These are phyloP conservation scores for Suillus paluster DNA, from an alignment of 768 basidiomycete genomes.

Conservation along the genomic window DNA sequence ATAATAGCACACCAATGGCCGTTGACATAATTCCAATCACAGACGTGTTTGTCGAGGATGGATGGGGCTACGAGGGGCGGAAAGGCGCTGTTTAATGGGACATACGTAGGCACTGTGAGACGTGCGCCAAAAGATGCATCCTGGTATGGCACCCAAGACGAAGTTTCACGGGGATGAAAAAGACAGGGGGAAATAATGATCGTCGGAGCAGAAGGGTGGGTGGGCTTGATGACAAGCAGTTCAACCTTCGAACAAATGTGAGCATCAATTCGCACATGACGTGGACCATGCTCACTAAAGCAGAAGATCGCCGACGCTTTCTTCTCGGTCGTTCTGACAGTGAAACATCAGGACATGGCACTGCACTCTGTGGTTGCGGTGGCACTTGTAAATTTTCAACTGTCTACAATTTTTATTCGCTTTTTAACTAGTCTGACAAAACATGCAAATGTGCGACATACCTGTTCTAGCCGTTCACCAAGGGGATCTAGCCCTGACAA, in stretches of 20 bases:
- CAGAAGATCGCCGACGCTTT: conserved; percentile 18
- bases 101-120: conserved; percentile 54
- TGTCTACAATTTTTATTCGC: background rate
- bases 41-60: conserved; percentile 31
- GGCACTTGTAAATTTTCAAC: background rate
- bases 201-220: conserved; percentile 46
- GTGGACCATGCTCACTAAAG: conserved; percentile 8
- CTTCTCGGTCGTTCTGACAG: conserved; percentile 14
- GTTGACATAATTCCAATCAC: conserved; percentile 51
- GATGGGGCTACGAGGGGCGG: conserved; percentile 44
- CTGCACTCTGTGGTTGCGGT: background rate
- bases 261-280: background rate
- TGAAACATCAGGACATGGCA: background rate
- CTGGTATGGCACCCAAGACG: conserved; percentile 57
- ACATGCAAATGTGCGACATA: background rate
- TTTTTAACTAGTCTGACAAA: background rate
- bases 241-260: conserved; percentile 14
- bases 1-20: conserved; percentile 60
- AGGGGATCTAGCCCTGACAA: conserved; percentile 45
- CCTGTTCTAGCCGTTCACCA: conserved; percentile 23
- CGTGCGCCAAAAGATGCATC: conserved; percentile 55
- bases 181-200: conserved; percentile 57
- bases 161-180: conserved; percentile 40
- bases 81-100: conserved; percentile 49
- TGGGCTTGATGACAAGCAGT: conserved; percentile 35